A percentile compares a stretch with the other conserved stretches of the same genome.
Evolutionary conservation across 1,139 yeast genomes (phyloP).

Genomic region (Debaryomyces singareniensis): DNA sequence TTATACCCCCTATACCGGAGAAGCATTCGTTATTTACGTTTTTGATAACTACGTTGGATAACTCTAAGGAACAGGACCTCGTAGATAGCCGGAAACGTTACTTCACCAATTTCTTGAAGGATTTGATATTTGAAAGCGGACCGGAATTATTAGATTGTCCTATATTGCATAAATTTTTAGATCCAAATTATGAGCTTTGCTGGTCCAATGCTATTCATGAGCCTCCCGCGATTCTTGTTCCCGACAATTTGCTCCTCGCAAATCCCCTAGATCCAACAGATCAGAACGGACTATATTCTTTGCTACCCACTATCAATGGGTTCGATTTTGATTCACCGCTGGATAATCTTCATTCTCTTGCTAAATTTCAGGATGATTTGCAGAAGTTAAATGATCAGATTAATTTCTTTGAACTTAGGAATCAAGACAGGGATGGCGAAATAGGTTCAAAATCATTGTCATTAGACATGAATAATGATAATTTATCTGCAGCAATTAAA

Average conservation of each 20-base stretch:
- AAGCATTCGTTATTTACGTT: slow-evolving; percentile 46
- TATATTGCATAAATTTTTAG: slow-evolving; percentile 37
- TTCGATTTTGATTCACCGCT: slow-evolving; percentile 25
- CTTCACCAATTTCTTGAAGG: slow-evolving; percentile 32
- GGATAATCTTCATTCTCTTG: slow-evolving; percentile 28
- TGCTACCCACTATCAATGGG: slow-evolving; percentile 35
- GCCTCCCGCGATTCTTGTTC: slow-evolving; percentile 38
- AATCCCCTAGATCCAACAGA: slow-evolving; percentile 42
- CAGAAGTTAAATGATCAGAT: slow-evolving; percentile 29
- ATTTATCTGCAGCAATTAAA: slow-evolving; percentile 7
- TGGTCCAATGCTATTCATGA: slow-evolving; percentile 44
- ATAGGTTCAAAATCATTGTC: background rate
- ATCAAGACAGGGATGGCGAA: slow-evolving; percentile 3
- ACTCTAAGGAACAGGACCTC: slow-evolving; percentile 29
- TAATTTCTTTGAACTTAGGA: slow-evolving; percentile 25
- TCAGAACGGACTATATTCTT: slow-evolving; percentile 39
- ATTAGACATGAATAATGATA: slow-evolving; percentile 3
- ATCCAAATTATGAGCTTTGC: slow-evolving; percentile 42
- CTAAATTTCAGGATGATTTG: slow-evolving; percentile 32
- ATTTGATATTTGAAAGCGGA: slow-evolving; percentile 25
- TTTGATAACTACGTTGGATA: slow-evolving; percentile 34
- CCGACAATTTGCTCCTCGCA: slow-evolving; percentile 34
- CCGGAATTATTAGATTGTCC: slow-evolving; percentile 21
- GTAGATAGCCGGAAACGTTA: slow-evolving; percentile 38
- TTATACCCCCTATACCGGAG: slow-evolving; percentile 55